Conservation (phyloP, 2,329 filamentous ascomycete genomes). For the Capronia americana region DNA sequence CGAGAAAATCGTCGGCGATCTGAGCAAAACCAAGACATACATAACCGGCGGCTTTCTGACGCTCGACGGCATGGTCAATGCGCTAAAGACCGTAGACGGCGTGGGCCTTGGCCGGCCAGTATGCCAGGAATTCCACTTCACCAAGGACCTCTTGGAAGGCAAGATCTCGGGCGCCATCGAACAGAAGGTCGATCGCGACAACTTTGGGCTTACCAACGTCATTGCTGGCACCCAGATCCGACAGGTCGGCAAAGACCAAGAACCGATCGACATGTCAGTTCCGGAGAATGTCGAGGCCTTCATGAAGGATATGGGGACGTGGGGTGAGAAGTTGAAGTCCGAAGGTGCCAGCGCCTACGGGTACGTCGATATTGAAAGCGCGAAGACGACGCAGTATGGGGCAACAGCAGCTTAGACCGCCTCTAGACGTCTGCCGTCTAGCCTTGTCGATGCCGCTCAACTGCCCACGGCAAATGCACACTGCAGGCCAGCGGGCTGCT, state of each 20-base stretch:
- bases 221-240: constrained; percentile 59
- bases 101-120: constrained; percentile 63
- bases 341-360: constrained; percentile 52
- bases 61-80: constrained; percentile 63
- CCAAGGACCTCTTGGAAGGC: constrained; percentile 43
- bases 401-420: constrained; percentile 10
- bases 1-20: constrained; percentile 56
- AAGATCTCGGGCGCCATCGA: constrained; percentile 57
- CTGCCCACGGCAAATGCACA: too few relatives aligned
- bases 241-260: constrained; percentile 60
- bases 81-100: constrained; percentile 64
- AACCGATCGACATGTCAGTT: constrained; percentile 60
- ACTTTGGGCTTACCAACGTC: constrained; percentile 59
- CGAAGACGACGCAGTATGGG: constrained; percentile 8
- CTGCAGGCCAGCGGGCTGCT: background rate
- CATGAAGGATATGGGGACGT: constrained; percentile 56
- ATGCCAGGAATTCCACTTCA: constrained; percentile 56
- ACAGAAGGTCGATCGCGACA: constrained; percentile 55
- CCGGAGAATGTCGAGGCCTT: constrained; percentile 57
- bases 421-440: background rate
- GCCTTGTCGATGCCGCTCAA: background rate
- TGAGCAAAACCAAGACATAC: constrained; percentile 62
- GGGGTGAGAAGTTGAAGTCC: constrained; percentile 48
- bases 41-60: constrained; percentile 66
- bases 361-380: constrained; percentile 49